Evolutionary conservation across 169 alveolate species (phyloP), one percentile per base, ranked within the genome.

Genomic region (Pseudocohnilembus persalinus): DNA sequence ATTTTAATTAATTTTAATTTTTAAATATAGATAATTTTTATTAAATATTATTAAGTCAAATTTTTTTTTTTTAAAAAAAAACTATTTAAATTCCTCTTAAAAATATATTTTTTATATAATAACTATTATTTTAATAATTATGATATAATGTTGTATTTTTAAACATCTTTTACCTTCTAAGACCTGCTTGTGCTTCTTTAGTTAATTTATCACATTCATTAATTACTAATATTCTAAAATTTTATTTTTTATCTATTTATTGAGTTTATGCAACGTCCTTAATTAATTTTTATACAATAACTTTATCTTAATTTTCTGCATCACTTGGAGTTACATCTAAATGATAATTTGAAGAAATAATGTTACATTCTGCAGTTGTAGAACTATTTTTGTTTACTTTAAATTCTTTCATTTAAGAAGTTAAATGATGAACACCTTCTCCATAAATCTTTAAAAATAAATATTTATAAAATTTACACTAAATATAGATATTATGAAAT

Each of bases 101-200:
- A n/a, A n/a, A n/a, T n/a, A n/a, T n/a, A n/a, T n/a, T n/a, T n/a
- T n/a, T n/a, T n/a, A n/a, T n/a, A n/a, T n/a, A n/a, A n/a, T n/a
- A n/a, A n/a, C n/a, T n/a, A n/a, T n/a, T n/a, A n/a, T n/a, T n/a
- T n/a, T n/a, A n/a, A n/a, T n/a, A n/a, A n/a, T n/a, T n/a, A n/a
- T n/a, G n/a, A n/a, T n/a, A n/a, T n/a, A n/a, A n/a, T 73, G 92
- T 91, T 92, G 97, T 93, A 84, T 97, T 97, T 73, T 98, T 97
- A 83, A 97, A 99, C 98, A 98, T 94, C 25, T n/a, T 99, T 97
- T 81, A 49, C 68, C 99, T 92, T 90, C 99, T 97, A 31, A 98
- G 91, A 30, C 99, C 99, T 33, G 99, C 99, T 90, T 98, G 97
- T n/a, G 99, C 99, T 81, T 95, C 96, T 73, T 83, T 96, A 63